A percentile compares a stretch with the other conserved stretches of the same genome.
Conservation (phyloP, 768 basidiomycete genomes). For the Leccinum ochraceum region DNA sequence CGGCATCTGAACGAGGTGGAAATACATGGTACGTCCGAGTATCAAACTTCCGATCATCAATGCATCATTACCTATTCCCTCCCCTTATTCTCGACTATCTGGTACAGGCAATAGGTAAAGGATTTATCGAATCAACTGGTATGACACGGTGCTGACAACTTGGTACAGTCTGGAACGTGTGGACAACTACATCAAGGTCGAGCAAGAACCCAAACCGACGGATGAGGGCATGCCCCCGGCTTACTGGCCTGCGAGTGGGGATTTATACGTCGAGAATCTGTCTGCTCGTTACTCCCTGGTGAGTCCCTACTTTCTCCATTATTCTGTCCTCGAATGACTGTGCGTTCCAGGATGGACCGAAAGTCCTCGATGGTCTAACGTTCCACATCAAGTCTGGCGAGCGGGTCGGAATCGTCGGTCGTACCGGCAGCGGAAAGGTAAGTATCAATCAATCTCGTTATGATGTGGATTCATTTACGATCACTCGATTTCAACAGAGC, state of each 20-base stretch:
- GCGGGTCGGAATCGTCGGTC: conserved; percentile 5
- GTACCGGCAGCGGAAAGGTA: conserved; percentile 5
- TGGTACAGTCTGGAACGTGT: conserved; percentile 4
- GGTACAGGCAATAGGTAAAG: conserved; percentile 3
- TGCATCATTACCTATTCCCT: background rate
- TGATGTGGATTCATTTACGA: background rate
- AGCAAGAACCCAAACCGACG: background rate
- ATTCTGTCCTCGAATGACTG: too few relatives aligned
- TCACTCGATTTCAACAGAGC: background rate
- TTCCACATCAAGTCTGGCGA: conserved; percentile 6
- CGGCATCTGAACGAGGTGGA: conserved; percentile 47
- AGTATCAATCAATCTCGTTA: background rate
- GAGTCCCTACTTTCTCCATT: background rate
- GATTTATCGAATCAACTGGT: background rate
- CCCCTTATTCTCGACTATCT: background rate
- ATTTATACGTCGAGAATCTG: conserved; percentile 5
- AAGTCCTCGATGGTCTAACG: conserved; percentile 1
- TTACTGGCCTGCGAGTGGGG: conserved; percentile 2
- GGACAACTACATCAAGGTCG: background rate
- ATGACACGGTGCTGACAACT: background rate
- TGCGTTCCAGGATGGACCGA: background rate
- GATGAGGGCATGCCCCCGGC: background rate
- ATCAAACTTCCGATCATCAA: conserved; percentile 53
- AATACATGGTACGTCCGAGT: conserved; percentile 38
- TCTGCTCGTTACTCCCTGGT: conserved; percentile 10